phyloP scores from a whole-genome alignment of 192 early-diverging fungal genomes.

The Mortierella claussenii region DNA sequence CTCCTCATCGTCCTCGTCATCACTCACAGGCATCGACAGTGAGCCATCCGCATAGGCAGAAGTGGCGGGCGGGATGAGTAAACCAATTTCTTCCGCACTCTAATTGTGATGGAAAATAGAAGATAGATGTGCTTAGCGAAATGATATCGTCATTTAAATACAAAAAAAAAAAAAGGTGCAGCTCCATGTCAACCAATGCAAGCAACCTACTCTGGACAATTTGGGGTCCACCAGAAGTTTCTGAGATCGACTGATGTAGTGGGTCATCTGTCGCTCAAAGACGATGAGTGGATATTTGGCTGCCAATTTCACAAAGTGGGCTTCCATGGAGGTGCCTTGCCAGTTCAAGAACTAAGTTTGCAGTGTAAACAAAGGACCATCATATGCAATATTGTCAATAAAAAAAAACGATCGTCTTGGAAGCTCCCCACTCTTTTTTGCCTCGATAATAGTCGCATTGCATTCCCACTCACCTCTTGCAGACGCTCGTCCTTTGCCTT shows the following conservation, averaged over 20 bases:
- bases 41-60: slow-evolving; percentile 62
- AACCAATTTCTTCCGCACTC: slow-evolving; percentile 27
- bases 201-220: slow-evolving; percentile 58
- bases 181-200: neutral
- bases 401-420: too few relatives aligned
- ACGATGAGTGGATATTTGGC: slow-evolving; percentile 54
- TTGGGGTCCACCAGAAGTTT: slow-evolving; percentile 57
- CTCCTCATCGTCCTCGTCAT: slow-evolving; percentile 54
- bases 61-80: slow-evolving; percentile 51
- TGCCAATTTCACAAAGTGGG: slow-evolving; percentile 56
- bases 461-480: slow-evolving; percentile 54
- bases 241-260: slow-evolving; percentile 57
- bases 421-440: too few relatives aligned
- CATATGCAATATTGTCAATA: too few relatives aligned
- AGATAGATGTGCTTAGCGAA: too few relatives aligned
- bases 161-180: neutral
- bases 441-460: too few relatives aligned
- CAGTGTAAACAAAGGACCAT: neutral
- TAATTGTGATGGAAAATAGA: too few relatives aligned
- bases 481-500: slow-evolving; percentile 58
- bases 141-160: neutral
- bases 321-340: slow-evolving; percentile 23
- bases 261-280: slow-evolving; percentile 64
- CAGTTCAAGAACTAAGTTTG: slow-evolving; percentile 48
- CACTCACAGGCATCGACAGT: slow-evolving; percentile 63